A percentile compares a stretch with the other conserved stretches of the same genome.
phyloP scores from a whole-genome alignment of 208 protist genomes.

The Trypanosoma brucei region DNA sequence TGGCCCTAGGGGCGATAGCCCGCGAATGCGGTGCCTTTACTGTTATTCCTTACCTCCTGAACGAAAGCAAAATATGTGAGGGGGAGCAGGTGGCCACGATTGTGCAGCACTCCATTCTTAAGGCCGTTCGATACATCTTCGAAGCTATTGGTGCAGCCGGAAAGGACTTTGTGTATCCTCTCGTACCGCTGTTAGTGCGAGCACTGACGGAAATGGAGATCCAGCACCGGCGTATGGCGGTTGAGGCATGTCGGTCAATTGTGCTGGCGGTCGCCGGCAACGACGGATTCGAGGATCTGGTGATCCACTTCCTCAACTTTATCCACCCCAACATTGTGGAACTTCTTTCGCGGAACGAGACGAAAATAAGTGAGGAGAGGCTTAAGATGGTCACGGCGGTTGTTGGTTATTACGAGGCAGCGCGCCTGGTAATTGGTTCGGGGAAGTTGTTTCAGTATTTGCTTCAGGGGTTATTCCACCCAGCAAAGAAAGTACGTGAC shows the following conservation, averaged over 20 bases:
- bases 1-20: conserved; percentile 99
- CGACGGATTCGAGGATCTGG: conserved; percentile 89
- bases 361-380: conserved; percentile 71
- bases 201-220: conserved; percentile 98
- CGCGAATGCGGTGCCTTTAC: conserved; percentile 98
- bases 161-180: conserved; percentile 98
- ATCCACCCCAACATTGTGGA: conserved; percentile 99
- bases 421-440: conserved; percentile 93
- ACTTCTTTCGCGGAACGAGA: conserved; percentile 91
- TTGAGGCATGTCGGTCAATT: conserved; percentile 96
- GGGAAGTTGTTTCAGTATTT: conserved; percentile 93
- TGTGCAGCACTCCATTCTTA: conserved; percentile 97
- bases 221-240: conserved; percentile 98
- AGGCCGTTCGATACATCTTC: conserved; percentile 99
- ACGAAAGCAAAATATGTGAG: conserved; percentile 99
- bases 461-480: conserved; percentile 98
- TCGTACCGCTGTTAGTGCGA: conserved; percentile 97
- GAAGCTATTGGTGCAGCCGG: conserved; percentile 98
- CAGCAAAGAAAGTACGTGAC: conserved; percentile 97
- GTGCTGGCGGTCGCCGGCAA: conserved; percentile 75
- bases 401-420: conserved; percentile 97
- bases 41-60: conserved; percentile 98
- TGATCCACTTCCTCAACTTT: conserved; percentile 98
- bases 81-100: conserved; percentile 93
- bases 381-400: conserved; percentile 93